Evolutionary conservation across 805 yeast species (phyloP).

Genomic region (Barnettozyma siamensis): DNA sequence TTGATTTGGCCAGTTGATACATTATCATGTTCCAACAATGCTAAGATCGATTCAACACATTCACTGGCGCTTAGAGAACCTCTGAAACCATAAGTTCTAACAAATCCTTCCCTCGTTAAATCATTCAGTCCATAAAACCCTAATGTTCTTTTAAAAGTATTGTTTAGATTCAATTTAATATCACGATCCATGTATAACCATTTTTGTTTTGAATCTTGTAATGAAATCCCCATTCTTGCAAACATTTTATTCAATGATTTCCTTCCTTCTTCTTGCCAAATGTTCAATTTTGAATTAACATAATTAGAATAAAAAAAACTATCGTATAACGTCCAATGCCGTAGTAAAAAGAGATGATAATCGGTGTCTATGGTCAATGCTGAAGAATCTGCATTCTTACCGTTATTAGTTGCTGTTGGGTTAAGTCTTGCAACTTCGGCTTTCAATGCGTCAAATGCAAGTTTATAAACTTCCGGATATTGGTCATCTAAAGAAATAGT

Average conservation of each 20-base stretch:
- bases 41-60: constrained; percentile 82
- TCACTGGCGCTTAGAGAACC: constrained; percentile 91
- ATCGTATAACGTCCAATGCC: constrained; percentile 93
- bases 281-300: constrained; percentile 76
- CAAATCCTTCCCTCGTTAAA: constrained; percentile 77
- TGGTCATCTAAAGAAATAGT: constrained; percentile 72
- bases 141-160: constrained; percentile 63
- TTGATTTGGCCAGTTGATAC: constrained; percentile 7
- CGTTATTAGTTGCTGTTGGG: constrained; percentile 28
- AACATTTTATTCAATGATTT: constrained; percentile 83
- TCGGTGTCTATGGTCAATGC: constrained; percentile 69
- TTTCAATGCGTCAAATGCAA: constrained; percentile 63
- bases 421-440: constrained; percentile 79
- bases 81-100: constrained; percentile 79
- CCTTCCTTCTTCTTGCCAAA: constrained; percentile 91
- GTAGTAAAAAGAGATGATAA: constrained; percentile 74
- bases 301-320: constrained; percentile 87
- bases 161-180: constrained; percentile 66
- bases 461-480: constrained; percentile 69
- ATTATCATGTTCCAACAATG: constrained; percentile 70
- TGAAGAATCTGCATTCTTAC: constrained; percentile 36
- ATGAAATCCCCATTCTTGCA: constrained; percentile 93
- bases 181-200: constrained; percentile 88
- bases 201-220: constrained; percentile 81
- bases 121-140: constrained; percentile 79